These are phyloP conservation scores for Paraleonurus japonicus DNA, from an alignment of 257 asterid genomes.

Conservation along the genomic window DNA sequence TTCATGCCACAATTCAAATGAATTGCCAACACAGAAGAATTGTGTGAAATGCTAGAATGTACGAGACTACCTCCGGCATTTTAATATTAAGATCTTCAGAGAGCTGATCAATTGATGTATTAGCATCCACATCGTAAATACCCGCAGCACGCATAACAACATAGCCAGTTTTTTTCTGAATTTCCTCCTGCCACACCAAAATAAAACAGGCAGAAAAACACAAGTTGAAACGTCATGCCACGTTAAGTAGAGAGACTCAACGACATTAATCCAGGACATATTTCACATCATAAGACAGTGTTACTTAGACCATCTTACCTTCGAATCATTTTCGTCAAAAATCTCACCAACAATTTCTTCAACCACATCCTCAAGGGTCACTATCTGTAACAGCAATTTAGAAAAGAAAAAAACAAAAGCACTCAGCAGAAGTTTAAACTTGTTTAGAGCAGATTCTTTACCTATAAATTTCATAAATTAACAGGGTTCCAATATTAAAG, in stretches of 20 bases:
- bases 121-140: conserved; percentile 93
- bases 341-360: conserved; percentile 99
- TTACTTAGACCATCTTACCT: conserved; percentile 46
- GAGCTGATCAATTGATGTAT: conserved; percentile 93
- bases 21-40: conserved; percentile 1
- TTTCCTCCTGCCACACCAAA: conserved; percentile 75
- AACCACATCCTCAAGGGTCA: conserved; percentile 98
- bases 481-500: conserved; percentile 4
- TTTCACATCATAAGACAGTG: not conserved
- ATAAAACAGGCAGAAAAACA: conserved; percentile 12
- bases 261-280: not conserved
- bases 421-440: conserved; percentile 22
- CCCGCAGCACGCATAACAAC: conserved; percentile 98
- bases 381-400: conserved; percentile 54
- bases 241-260: not conserved
- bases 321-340: conserved; percentile 96
- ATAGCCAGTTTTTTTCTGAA: conserved; percentile 96
- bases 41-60: conserved; percentile 4
- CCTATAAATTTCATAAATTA: not conserved
- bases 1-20: not conserved
- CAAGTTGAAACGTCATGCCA: not conserved
- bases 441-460: conserved; percentile 17
- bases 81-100: conserved; percentile 92
- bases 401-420: conserved; percentile 11
- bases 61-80: conserved; percentile 79